Conservation (phyloP, 495 filamentous ascomycete species). For the Baudoinia panamericana region DNA sequence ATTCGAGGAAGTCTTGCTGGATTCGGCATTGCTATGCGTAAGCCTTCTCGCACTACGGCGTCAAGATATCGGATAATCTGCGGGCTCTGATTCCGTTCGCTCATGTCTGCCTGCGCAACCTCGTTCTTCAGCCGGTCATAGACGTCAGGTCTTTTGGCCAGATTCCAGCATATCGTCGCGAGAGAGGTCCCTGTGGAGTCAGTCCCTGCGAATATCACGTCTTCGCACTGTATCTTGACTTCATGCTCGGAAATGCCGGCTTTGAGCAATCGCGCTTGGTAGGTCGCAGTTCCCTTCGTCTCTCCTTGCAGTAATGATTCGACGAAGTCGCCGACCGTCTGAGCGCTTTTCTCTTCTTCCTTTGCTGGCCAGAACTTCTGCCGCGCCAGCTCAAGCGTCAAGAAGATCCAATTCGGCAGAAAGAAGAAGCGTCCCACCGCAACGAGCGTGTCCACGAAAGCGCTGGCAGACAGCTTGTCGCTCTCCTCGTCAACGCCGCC, state of each 20-base stretch:
- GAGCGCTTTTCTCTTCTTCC: slow-evolving; percentile 22
- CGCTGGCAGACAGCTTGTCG: slow-evolving; percentile 13
- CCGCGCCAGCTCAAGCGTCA: slow-evolving; percentile 26
- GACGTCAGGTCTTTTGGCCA: slow-evolving; percentile 33
- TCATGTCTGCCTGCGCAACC: slow-evolving; percentile 22
- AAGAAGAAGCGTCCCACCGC: slow-evolving; percentile 40
- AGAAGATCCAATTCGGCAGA: slow-evolving; percentile 29
- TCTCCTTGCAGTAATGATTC: slow-evolving; percentile 24
- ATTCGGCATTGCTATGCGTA: slow-evolving; percentile 38
- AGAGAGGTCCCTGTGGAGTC: slow-evolving; percentile 38
- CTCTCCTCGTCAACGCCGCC: slow-evolving; percentile 25
- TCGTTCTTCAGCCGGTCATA: slow-evolving; percentile 30
- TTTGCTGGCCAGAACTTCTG: slow-evolving; percentile 24
- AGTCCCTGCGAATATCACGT: slow-evolving; percentile 20
- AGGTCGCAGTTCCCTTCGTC: slow-evolving; percentile 28
- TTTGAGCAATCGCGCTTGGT: slow-evolving; percentile 36
- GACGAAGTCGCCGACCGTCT: slow-evolving; percentile 31
- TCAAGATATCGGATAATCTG: slow-evolving; percentile 31
- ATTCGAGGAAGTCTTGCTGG: slow-evolving; percentile 37
- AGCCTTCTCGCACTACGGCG: slow-evolving; percentile 34
- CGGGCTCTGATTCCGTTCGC: slow-evolving; percentile 22
- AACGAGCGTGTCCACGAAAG: slow-evolving; percentile 32
- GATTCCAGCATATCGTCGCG: slow-evolving; percentile 33
- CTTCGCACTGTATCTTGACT: slow-evolving; percentile 34
- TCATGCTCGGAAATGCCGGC: slow-evolving; percentile 32